Conservation (phyloP, 1,284 basidiomycete species). For the Microbotryomycetes sp. region DNA sequence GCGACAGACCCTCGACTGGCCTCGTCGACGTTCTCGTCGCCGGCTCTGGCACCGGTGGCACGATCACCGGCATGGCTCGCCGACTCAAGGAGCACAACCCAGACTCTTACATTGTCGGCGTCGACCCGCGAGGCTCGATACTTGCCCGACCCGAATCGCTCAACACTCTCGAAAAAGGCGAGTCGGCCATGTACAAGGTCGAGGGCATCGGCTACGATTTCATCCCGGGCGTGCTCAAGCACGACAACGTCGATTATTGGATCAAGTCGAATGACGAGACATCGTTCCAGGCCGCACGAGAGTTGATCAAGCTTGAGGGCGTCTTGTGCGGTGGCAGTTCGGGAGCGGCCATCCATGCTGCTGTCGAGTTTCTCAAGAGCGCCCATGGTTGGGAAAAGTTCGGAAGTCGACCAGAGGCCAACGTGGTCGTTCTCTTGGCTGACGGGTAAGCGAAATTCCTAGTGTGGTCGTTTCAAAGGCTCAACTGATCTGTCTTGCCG, state of each 20-base stretch:
- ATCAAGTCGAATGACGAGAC: slow-evolving; percentile 77
- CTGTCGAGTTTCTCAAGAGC: slow-evolving; percentile 66
- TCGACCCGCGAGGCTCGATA: slow-evolving; percentile 90
- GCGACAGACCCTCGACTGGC: slow-evolving; percentile 46
- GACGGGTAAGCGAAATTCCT: slow-evolving; percentile 54
- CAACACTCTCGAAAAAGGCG: slow-evolving; percentile 50
- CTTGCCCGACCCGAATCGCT: slow-evolving; percentile 64
- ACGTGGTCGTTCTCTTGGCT: slow-evolving; percentile 81
- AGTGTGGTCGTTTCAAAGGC: neutral
- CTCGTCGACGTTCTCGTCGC: slow-evolving; percentile 80
- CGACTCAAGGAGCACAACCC: slow-evolving; percentile 69
- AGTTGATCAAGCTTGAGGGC: slow-evolving; percentile 79
- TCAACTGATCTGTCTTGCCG: neutral
- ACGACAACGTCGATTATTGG: slow-evolving; percentile 56
- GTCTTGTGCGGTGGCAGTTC: slow-evolving; percentile 86
- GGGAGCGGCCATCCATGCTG: slow-evolving; percentile 72
- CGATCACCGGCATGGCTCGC: slow-evolving; percentile 76
- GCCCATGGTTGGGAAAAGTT: slow-evolving; percentile 56
- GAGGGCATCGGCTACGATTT: slow-evolving; percentile 97
- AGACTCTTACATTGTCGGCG: slow-evolving; percentile 59
- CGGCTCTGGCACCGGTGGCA: slow-evolving; percentile 90
- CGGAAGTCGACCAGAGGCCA: slow-evolving; percentile 63
- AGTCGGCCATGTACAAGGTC: slow-evolving; percentile 63
- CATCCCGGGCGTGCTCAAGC: slow-evolving; percentile 64
- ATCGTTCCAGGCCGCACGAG: slow-evolving; percentile 65